Percentiles rank a stretch among this genome's conserved stretches.
These are phyloP conservation scores for Magnaporthiopsis poae DNA, from an alignment of 2,329 filamentous ascomycete species.

Conservation along the genomic window DNA sequence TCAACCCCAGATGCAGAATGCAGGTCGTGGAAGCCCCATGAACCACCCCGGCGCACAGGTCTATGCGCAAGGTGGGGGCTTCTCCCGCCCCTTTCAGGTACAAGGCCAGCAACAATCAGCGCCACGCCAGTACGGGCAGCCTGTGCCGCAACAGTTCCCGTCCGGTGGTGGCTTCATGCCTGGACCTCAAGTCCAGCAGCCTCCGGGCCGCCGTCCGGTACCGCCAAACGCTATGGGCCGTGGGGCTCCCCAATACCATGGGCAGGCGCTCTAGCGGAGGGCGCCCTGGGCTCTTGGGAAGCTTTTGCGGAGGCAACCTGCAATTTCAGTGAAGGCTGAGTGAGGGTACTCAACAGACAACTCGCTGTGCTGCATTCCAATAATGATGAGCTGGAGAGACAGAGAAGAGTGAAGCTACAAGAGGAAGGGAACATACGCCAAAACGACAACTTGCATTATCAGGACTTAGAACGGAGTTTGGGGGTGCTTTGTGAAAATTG, in stretches of 20 bases:
- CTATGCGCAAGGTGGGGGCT: slow-evolving; percentile 10
- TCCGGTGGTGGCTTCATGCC: slow-evolving; percentile 12
- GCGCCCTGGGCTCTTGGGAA: not conserved
- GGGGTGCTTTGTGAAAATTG: not conserved
- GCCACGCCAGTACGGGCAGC: not conserved
- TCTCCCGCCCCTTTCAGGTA: slow-evolving; percentile 9
- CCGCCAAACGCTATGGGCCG: slow-evolving; percentile 16
- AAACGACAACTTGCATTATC: not conserved
- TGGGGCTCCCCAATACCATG: slow-evolving; percentile 19
- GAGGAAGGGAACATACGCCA: not conserved
- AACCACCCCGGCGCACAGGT: slow-evolving; percentile 5
- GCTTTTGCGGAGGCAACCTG: not conserved
- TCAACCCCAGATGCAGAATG: slow-evolving; percentile 12
- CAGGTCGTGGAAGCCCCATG: slow-evolving; percentile 10
- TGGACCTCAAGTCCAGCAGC: slow-evolving; percentile 19
- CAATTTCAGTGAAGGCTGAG: not conserved
- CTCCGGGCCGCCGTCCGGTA: slow-evolving; percentile 12
- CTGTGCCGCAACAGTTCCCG: slow-evolving; percentile 15
- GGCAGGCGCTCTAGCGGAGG: slow-evolving; percentile 22
- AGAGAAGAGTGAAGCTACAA: not conserved
- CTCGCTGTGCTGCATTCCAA: not conserved
- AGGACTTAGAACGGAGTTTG: not conserved
- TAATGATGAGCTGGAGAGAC: not conserved
- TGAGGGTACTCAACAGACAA: not conserved
- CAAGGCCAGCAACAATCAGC: slow-evolving; percentile 5